phyloP scores from a whole-genome alignment of 306 rosid genomes.

The Pyrus betulifolia region DNA sequence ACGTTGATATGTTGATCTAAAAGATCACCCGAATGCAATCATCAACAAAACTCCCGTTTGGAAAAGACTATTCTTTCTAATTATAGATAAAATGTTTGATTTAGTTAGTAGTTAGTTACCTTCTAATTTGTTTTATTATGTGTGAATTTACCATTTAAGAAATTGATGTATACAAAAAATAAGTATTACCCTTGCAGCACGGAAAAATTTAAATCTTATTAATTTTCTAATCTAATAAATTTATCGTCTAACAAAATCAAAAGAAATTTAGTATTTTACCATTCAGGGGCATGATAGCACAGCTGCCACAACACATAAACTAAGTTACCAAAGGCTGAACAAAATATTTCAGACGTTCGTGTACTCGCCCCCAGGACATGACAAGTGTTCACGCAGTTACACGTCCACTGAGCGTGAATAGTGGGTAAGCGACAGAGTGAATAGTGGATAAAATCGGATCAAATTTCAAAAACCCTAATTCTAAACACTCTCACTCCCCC shows the following conservation, averaged over 20 bases:
- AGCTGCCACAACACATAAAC: background rate
- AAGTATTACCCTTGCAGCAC: rapidly evolving
- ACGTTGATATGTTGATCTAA: no score
- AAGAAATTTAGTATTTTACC: no score
- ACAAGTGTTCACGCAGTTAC: background rate
- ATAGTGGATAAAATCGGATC: background rate
- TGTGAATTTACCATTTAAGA: background rate
- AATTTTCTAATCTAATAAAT: rapidly evolving
- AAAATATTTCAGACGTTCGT: background rate
- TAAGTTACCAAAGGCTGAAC: background rate
- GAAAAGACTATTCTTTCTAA: background rate
- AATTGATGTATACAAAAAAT: no score
- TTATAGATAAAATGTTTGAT: background rate
- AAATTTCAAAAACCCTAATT: background rate
- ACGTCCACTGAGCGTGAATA: background rate
- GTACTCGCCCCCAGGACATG: background rate
- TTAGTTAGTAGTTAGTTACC: background rate
- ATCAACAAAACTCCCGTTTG: background rate
- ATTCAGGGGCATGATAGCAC: no score
- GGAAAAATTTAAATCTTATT: no score
- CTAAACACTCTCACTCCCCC: background rate
- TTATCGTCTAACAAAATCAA: no score
- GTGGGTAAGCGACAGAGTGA: background rate
- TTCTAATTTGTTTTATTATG: background rate
- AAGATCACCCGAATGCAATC: background rate